Evolutionary conservation across 768 basidiomycete genomes (phyloP).

Genomic region (Erythrobasidium yunnanense): DNA sequence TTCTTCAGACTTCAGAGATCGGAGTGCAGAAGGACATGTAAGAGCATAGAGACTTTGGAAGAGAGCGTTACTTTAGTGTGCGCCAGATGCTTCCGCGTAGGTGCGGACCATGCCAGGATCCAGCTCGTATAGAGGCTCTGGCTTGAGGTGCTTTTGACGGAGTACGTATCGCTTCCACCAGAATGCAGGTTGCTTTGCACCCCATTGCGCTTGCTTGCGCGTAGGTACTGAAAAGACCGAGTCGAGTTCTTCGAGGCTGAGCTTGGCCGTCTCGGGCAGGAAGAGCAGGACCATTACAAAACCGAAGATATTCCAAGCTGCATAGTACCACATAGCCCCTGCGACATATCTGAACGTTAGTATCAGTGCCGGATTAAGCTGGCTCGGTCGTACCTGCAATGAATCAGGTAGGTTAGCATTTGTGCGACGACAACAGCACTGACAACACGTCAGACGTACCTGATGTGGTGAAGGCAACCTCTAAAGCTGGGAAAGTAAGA

Average conservation of each 20-base stretch:
- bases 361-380: not conserved
- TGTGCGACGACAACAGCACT: not conserved
- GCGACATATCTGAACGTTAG: too few relatives aligned
- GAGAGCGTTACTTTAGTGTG: constrained; percentile 12
- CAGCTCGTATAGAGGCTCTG: constrained; percentile 25
- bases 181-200: constrained; percentile 10
- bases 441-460: too few relatives aligned
- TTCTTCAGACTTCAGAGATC: too few relatives aligned
- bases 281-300: constrained; percentile 30
- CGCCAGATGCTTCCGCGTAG: constrained; percentile 9
- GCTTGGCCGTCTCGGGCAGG: constrained; percentile 30
- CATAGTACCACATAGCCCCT: constrained; percentile 32
- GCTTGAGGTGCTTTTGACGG: constrained; percentile 16
- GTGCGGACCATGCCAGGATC: constrained; percentile 15
- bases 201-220: constrained; percentile 25
- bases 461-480: too few relatives aligned
- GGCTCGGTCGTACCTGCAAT: not conserved
- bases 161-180: constrained; percentile 31
- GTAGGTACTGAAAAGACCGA: constrained; percentile 40
- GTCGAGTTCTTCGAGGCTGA: constrained; percentile 4
- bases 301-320: constrained; percentile 36
- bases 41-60: too few relatives aligned
- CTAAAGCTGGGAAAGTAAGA: too few relatives aligned
- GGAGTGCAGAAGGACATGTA: too few relatives aligned
- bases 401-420: not conserved